These are phyloP conservation scores for Ambrosiella cleistominuta DNA, from an alignment of 2,329 filamentous ascomycete genomes.

Conservation along the genomic window DNA sequence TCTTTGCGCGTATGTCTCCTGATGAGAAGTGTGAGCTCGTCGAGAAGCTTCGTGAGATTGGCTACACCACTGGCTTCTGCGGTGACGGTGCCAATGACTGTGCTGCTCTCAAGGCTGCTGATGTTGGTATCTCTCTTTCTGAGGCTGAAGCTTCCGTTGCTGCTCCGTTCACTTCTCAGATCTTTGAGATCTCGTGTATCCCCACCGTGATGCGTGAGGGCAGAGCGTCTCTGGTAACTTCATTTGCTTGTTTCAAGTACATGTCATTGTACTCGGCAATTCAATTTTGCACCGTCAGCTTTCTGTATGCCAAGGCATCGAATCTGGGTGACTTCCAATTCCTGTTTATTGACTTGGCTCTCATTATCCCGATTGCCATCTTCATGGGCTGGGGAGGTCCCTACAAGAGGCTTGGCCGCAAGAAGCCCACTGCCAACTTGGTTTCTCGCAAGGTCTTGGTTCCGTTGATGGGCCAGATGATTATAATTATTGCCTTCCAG, in stretches of 20 bases:
- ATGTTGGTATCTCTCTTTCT: conserved; percentile 91
- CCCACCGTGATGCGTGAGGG: conserved; percentile 88
- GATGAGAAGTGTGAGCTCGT: conserved; percentile 97
- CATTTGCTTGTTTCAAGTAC: conserved; percentile 99
- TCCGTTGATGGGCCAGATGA: conserved; percentile 76
- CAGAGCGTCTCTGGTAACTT: conserved; percentile 86
- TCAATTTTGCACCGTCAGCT: conserved; percentile 93
- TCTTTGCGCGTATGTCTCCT: conserved; percentile 96
- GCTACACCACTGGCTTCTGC: conserved; percentile 90
- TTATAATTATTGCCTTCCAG: conserved; percentile 63
- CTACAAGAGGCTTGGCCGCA: conserved; percentile 56
- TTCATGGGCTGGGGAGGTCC: conserved; percentile 98
- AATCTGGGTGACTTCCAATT: conserved; percentile 98
- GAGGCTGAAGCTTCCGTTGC: conserved; percentile 96
- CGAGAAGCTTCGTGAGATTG: conserved; percentile 89
- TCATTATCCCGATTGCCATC: conserved; percentile 90
- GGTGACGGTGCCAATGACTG: conserved; percentile 97
- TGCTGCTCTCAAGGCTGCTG: conserved; percentile 86
- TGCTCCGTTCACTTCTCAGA: conserved; percentile 87
- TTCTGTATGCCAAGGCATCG: conserved; percentile 81
- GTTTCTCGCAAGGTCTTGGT: conserved; percentile 85
- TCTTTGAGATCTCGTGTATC: conserved; percentile 94
- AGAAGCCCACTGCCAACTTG: conserved; percentile 78
- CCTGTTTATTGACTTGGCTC: conserved; percentile 78
- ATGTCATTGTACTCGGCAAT: conserved; percentile 99